These are phyloP conservation scores for Jackrogersella minutella DNA, from an alignment of 495 filamentous ascomycete genomes.

Conservation along the genomic window DNA sequence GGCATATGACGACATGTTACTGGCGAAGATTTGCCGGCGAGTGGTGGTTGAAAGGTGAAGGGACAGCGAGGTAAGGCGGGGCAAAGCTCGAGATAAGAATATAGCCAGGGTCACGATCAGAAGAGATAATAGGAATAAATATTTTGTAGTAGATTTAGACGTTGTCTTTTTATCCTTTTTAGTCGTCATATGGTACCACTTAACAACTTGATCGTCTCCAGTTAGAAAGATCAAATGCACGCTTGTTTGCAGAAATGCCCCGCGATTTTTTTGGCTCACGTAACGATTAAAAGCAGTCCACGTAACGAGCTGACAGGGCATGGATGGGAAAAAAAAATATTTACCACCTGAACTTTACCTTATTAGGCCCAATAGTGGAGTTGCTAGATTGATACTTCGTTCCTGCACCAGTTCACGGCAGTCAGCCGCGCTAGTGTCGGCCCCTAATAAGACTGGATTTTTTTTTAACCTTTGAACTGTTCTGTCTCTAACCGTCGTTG, in stretches of 20 bases:
- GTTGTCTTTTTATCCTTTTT: constrained; percentile 24
- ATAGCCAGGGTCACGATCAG: constrained; percentile 44
- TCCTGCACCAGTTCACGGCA: too few species aligned
- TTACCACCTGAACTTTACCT: too few species aligned
- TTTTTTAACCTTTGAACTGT: background rate
- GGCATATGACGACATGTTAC: constrained; percentile 64
- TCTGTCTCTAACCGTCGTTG: background rate
- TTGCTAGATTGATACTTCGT: background rate
- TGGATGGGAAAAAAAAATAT: too few species aligned
- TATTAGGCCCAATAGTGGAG: background rate
- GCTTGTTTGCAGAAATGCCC: background rate
- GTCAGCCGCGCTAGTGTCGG: too few species aligned
- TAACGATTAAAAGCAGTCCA: too few species aligned
- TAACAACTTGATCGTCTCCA: background rate
- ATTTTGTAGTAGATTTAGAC: constrained; percentile 11
- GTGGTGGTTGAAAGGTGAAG: constrained; percentile 31
- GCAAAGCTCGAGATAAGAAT: constrained; percentile 40
- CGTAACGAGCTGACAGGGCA: too few species aligned
- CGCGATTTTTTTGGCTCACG: constrained; percentile 1
- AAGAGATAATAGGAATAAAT: constrained; percentile 30
- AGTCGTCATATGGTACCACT: constrained; percentile 21
- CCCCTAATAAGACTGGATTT: too few species aligned
- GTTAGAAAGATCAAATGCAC: background rate
- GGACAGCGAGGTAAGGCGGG: constrained; percentile 44
- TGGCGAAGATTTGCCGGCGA: constrained; percentile 30